Base-by-base conservation (phyloP, 2,329 filamentous ascomycete genomes). In the Orbilia oligospora region DNA sequence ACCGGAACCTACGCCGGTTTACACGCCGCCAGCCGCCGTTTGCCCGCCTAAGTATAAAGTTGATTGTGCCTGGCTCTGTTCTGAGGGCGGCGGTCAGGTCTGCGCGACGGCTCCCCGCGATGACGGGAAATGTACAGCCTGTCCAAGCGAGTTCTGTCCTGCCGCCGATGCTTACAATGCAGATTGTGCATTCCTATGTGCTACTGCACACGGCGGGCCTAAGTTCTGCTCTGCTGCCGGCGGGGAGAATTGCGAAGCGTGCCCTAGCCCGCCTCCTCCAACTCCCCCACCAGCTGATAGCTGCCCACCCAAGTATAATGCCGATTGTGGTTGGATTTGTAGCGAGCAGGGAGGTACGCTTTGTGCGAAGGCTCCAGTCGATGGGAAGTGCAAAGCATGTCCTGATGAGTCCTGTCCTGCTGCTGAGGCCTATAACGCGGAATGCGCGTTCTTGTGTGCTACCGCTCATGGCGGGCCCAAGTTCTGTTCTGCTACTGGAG, bases 61-160 rank as follows among this genome's bases (percentile, higher is more conserved):
- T 46, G 58, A 48, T 48, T 64, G 58, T 22, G 38, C 22, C 20
- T 64, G 58, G 38, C 58, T 61, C 36, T 44, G 56, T 18, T 44
- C 56, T 18, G 38, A 61, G 2, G 33, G 33, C 1, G 38, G 56
- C 10, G 33, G 56, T 16, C 38, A 61, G 36, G 56, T 44, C 8
- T 61, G 33, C 18, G 56, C 38, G 14, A 44, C 22, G 14, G 22
- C 30, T 20, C 56, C 56, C 0, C 22, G 20, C 8, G 27, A 36
- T 4, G 27, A 36, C 8, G 30, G 33, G 27, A 58, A 58, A 16
- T 58, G 53, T 30, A 36, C 53, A 0, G 53, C 53, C 30, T 58
- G 53, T 9, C 53, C 53, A 10, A 12, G 16, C 30, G 48, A 53
- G 14, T 24, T 22, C 3, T 53, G 48, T 14, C 48, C 48, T 1